A percentile compares a stretch with the other conserved stretches of the same genome.
These are phyloP conservation scores for Sporothrix mexicana DNA, from an alignment of 2,329 filamentous ascomycete species.

Conservation along the genomic window DNA sequence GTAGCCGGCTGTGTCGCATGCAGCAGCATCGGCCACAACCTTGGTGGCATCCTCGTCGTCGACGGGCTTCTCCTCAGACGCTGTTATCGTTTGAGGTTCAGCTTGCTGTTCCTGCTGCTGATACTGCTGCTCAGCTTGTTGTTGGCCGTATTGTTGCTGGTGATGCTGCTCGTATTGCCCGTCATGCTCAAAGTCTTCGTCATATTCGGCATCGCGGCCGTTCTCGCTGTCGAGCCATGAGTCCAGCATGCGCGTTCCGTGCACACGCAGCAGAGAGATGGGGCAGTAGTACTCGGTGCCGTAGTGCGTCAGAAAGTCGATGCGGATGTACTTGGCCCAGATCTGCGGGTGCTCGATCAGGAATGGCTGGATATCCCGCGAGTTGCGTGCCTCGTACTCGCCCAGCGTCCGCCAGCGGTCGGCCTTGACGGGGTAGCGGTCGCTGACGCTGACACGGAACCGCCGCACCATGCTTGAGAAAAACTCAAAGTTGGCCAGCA, in stretches of 20 bases:
- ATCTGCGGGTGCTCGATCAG: conserved; percentile 93
- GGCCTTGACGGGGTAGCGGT: conserved; percentile 88
- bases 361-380: conserved; percentile 92
- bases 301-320: conserved; percentile 92
- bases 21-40: background rate
- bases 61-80: background rate
- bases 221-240: conserved; percentile 84
- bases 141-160: conserved; percentile 29
- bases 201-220: conserved; percentile 67
- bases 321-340: conserved; percentile 89
- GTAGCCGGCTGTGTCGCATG: conserved; percentile 1
- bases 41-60: conserved; percentile 18
- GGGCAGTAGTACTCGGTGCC: conserved; percentile 98
- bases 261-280: conserved; percentile 85
- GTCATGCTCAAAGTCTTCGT: conserved; percentile 50
- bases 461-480: conserved; percentile 96
- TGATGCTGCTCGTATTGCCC: conserved; percentile 43
- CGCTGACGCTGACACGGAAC: conserved; percentile 90
- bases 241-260: conserved; percentile 96
- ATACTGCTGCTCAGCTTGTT: conserved; percentile 20
- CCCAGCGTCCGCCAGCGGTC: conserved; percentile 92
- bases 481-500: conserved; percentile 98
- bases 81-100: conserved; percentile 29
- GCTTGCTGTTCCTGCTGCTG: conserved; percentile 40
- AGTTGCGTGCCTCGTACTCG: conserved; percentile 88